phyloP scores from a whole-genome alignment of 1,139 yeast species.

The Suhomyces anneliseae region DNA sequence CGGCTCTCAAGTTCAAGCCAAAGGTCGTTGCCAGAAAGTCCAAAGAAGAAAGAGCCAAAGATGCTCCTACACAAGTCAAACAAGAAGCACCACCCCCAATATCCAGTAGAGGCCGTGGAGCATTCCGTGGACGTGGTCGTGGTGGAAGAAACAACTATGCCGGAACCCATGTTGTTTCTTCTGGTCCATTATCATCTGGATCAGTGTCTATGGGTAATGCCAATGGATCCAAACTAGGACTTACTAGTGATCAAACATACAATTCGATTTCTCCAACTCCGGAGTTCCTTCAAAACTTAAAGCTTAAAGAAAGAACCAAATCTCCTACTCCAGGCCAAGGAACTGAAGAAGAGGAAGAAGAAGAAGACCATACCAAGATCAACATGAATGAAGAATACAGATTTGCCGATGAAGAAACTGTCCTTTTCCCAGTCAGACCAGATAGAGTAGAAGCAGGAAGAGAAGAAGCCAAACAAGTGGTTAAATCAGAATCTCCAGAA shows the following conservation, averaged over 20 bases:
- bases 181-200: constrained; percentile 74
- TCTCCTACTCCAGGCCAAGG: constrained; percentile 10
- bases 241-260: constrained; percentile 29
- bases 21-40: constrained; percentile 79
- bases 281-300: constrained; percentile 41
- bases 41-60: constrained; percentile 78
- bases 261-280: constrained; percentile 34
- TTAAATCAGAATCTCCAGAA: constrained; percentile 14
- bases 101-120: constrained; percentile 24
- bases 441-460: constrained; percentile 30
- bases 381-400: constrained; percentile 62
- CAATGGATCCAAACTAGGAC: constrained; percentile 28
- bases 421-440: constrained; percentile 47
- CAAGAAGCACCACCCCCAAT: constrained; percentile 23
- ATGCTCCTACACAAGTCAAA: constrained; percentile 59
- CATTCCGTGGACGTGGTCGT: constrained; percentile 34
- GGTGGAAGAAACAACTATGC: constrained; percentile 50
- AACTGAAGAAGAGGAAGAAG: constrained; percentile 33
- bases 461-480: constrained; percentile 3
- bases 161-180: constrained; percentile 66
- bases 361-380: constrained; percentile 46
- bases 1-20: constrained; percentile 70
- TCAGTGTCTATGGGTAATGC: constrained; percentile 48
- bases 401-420: constrained; percentile 48
- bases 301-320: constrained; percentile 26